Conservation (phyloP, 2,329 filamentous ascomycete species). For the Lecanicillium sp. region DNA sequence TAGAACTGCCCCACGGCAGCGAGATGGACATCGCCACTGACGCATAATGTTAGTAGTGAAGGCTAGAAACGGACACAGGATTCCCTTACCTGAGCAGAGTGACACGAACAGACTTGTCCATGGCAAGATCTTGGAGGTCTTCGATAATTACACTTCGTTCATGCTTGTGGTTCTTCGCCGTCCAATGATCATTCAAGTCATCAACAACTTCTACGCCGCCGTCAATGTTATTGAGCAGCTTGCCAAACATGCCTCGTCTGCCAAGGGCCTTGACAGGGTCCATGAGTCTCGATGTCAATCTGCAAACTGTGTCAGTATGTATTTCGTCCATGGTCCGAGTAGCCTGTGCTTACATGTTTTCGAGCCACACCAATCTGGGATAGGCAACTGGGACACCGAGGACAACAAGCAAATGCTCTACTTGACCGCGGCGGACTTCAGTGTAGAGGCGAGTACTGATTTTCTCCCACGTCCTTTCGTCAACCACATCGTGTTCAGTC, state of each 20-base stretch:
- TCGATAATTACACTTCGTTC: conserved; percentile 83
- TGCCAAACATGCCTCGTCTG: conserved; percentile 70
- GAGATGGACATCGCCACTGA: conserved; percentile 87
- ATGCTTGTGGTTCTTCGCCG: conserved; percentile 84
- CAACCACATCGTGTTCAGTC: conserved; percentile 72
- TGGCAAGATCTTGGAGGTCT: conserved; percentile 86
- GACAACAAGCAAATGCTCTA: conserved; percentile 83
- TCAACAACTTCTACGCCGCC: conserved; percentile 87
- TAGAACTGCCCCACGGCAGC: conserved; percentile 92
- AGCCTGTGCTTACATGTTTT: conserved; percentile 53
- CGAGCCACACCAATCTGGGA: conserved; percentile 62
- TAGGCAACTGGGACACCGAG: conserved; percentile 80
- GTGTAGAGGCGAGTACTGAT: conserved; percentile 78
- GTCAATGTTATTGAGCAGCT: conserved; percentile 80
- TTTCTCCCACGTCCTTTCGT: conserved; percentile 72
- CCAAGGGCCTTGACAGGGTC: conserved; percentile 84
- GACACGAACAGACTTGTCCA: conserved; percentile 82
- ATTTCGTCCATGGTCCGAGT: not conserved
- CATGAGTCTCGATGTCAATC: conserved; percentile 75
- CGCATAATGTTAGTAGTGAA: not conserved
- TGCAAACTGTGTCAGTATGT: conserved; percentile 26
- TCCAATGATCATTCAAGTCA: conserved; percentile 95
- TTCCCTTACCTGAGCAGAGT: conserved; percentile 66
- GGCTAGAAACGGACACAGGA: not conserved
- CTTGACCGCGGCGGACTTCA: conserved; percentile 75